Evolutionary conservation across 768 basidiomycete genomes (phyloP), one percentile per base, ranked within the genome.

Genomic region (Dentipellis sp.): DNA sequence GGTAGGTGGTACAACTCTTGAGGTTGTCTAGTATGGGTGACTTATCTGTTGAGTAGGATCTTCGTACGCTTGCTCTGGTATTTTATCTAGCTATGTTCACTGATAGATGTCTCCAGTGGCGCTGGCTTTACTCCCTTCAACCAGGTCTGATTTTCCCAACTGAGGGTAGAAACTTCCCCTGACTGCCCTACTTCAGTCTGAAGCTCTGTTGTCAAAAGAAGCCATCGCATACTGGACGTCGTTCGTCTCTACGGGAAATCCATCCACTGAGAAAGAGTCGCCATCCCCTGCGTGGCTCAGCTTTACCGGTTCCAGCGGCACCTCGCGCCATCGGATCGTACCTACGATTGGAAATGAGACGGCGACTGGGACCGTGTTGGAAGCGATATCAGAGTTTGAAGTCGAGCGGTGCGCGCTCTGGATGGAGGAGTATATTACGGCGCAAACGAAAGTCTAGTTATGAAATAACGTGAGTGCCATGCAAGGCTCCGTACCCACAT

Each of bases 221-320:
- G 73, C 72, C 10, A 74, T 77, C 34, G 67, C 66, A 5, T 75
- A 71, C 57, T 77, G 75, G 75, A 74, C 74, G n/a, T 75, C 74
- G 1, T 75, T 76, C 57, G 67, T 64, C 2, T 63, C 66, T 4
- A 17, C 49, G 2, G 61, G 55, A 8, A 35, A 63, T 38, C 66
- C 66, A 1, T 62, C 65, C 10, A 53, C 52, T 14, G 56, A 53
- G 29, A 47, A 55, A 23, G 48, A n/a, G n/a, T 19, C 17, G 19
- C n/a, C n/a, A 5, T 45, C 42, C n/a, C 42, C 42, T 45, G 9
- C 42, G n/a, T 45, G 21, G 48, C 23, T 16, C 14, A 11, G 22
- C 1, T 50, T 22, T 10, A 22, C 48, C 10, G 34, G 21, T 7
- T 50, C 21, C n/a, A 50, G 23, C 22, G 22, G 22, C n/a, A 7